A percentile compares a stretch with the other conserved stretches of the same genome.
phyloP scores from a whole-genome alignment of 2,329 filamentous ascomycete species.

The Fusarium lyarnte region DNA sequence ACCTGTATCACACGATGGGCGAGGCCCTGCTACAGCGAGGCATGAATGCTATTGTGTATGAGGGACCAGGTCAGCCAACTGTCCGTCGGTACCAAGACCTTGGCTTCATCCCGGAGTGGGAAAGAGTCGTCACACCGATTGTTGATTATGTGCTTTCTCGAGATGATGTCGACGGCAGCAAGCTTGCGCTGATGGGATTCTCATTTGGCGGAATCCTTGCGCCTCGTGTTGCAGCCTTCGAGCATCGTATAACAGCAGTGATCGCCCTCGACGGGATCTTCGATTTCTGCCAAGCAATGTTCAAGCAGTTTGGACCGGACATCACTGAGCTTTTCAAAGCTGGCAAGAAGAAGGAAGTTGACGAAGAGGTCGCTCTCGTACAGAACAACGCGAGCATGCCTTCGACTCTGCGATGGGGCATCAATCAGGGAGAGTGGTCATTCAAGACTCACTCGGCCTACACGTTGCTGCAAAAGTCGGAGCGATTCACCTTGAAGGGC shows the following conservation, averaged over 20 bases:
- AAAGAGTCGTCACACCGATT: conserved; percentile 51
- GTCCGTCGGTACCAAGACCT: conserved; percentile 53
- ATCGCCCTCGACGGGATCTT: conserved; percentile 4
- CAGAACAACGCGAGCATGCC: not conserved
- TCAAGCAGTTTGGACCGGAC: not conserved
- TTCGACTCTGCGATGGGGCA: not conserved
- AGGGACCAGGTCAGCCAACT: conserved; percentile 57
- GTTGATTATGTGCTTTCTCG: conserved; percentile 49
- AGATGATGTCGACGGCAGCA: conserved; percentile 44
- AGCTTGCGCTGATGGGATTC: conserved; percentile 52
- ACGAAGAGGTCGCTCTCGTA: not conserved
- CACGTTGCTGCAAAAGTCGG: not conserved
- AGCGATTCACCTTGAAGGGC: conserved; percentile 27
- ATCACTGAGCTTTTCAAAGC: not conserved
- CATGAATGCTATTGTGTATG: conserved; percentile 56
- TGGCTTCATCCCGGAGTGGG: conserved; percentile 57
- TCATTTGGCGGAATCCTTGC: conserved; percentile 55
- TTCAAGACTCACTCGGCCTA: conserved; percentile 17
- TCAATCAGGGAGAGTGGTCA: conserved; percentile 12
- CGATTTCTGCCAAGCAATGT: not conserved
- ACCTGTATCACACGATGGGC: conserved; percentile 52
- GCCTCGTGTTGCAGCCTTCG: conserved; percentile 54
- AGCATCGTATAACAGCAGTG: conserved; percentile 52
- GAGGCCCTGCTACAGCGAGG: conserved; percentile 51
- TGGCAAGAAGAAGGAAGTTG: not conserved